A percentile compares a stretch with the other conserved stretches of the same genome.
Evolutionary conservation across 108 stramenopile genomes (phyloP).

Genomic region (Nitzschia sp.): DNA sequence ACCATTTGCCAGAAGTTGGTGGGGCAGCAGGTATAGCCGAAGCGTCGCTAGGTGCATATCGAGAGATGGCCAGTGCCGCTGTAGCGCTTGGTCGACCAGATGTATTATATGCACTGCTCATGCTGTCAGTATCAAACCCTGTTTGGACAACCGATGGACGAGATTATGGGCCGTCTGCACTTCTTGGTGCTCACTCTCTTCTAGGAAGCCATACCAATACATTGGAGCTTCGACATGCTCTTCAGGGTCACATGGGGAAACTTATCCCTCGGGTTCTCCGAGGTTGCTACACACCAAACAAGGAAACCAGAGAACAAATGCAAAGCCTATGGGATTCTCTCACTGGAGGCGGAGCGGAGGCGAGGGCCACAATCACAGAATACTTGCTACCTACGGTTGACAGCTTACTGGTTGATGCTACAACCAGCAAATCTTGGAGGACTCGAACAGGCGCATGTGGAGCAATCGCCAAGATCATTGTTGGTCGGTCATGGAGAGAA

Average conservation of each 20-base stretch:
- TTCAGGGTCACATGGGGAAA: slow-evolving; percentile 71
- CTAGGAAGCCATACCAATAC: slow-evolving; percentile 41
- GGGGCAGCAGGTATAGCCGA: slow-evolving; percentile 76
- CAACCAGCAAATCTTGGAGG: slow-evolving; percentile 74
- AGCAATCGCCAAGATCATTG: slow-evolving; percentile 76
- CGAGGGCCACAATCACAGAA: slow-evolving; percentile 50
- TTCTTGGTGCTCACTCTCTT: slow-evolving; percentile 54
- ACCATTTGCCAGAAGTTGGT: slow-evolving; percentile 50
- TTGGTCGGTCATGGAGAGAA: slow-evolving; percentile 76
- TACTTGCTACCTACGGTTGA: slow-evolving; percentile 74
- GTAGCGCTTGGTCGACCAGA: slow-evolving; percentile 63
- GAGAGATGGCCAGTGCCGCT: slow-evolving; percentile 80
- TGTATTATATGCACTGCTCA: slow-evolving; percentile 73
- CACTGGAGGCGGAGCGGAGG: slow-evolving; percentile 83
- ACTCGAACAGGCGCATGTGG: slow-evolving; percentile 73
- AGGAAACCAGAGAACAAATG: slow-evolving; percentile 85
- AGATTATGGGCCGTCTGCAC: slow-evolving; percentile 61
- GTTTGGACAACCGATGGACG: slow-evolving; percentile 53
- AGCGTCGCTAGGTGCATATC: slow-evolving; percentile 80
- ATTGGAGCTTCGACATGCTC: slow-evolving; percentile 54
- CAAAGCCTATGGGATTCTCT: slow-evolving; percentile 70
- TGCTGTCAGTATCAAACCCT: slow-evolving; percentile 71
- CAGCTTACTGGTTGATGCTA: slow-evolving; percentile 60
- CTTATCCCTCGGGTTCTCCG: slow-evolving; percentile 77
- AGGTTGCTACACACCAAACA: slow-evolving; percentile 78